phyloP scores from a whole-genome alignment of 495 filamentous ascomycete genomes.

The Glonium stellatum region DNA sequence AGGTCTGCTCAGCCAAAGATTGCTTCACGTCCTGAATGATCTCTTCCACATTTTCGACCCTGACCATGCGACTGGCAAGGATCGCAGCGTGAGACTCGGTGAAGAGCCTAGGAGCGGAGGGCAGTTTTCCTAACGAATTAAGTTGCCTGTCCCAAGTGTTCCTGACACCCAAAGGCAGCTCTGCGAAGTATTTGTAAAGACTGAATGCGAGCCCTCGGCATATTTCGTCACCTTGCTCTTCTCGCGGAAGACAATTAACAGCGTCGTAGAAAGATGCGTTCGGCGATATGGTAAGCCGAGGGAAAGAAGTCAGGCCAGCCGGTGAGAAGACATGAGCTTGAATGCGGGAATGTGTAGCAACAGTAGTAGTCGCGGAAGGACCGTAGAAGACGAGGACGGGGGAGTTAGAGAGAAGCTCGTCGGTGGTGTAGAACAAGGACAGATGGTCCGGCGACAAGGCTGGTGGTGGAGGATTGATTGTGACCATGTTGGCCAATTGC shows the following conservation, averaged over 20 bases:
- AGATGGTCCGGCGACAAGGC: conserved; percentile 65
- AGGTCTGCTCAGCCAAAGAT: conserved; percentile 67
- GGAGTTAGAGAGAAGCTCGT: conserved; percentile 64
- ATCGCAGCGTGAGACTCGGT: conserved; percentile 89
- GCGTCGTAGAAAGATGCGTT: conserved; percentile 91
- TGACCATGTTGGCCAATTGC: conserved; percentile 50
- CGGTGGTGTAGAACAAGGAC: conserved; percentile 72
- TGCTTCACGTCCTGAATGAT: conserved; percentile 62
- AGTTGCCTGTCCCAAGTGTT: conserved; percentile 40
- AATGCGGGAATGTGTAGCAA: conserved; percentile 80
- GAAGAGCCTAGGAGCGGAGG: conserved; percentile 63
- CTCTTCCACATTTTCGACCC: conserved; percentile 65
- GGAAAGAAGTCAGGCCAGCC: conserved; percentile 79
- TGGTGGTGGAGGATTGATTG: conserved; percentile 56
- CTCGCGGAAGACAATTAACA: conserved; percentile 83
- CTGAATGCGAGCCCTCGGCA: conserved; percentile 85
- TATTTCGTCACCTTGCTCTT: conserved; percentile 88
- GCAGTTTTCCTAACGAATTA: conserved; percentile 40
- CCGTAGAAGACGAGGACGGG: conserved; percentile 81
- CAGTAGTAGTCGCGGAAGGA: conserved; percentile 72
- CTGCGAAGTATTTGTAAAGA: conserved; percentile 85
- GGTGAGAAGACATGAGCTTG: conserved; percentile 86
- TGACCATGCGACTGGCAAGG: conserved; percentile 72
- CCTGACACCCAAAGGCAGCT: conserved; percentile 72
- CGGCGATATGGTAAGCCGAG: conserved; percentile 84